Percentiles rank a stretch among this genome's conserved stretches.
Evolutionary conservation across 1,284 basidiomycete genomes (phyloP).

Genomic region (Leccinum pseudoinsigne): DNA sequence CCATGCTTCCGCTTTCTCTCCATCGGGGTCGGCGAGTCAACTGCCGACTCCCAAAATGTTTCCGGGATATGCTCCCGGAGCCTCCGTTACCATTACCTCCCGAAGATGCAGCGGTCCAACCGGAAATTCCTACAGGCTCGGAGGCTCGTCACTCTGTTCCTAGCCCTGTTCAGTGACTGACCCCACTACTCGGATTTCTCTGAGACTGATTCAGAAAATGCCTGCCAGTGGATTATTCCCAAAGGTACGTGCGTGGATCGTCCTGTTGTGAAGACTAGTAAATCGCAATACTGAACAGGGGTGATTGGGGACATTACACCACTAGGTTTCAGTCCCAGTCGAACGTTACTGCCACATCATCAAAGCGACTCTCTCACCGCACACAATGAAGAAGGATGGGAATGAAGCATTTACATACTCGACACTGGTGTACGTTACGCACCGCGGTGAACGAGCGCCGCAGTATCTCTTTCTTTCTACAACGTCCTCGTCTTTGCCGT

Average conservation of each 20-base stretch:
- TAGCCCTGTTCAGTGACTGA: too few species aligned
- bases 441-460: neutral
- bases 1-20: too few species aligned
- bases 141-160: too few species aligned
- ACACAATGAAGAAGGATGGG: conserved; percentile 10
- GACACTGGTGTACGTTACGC: neutral
- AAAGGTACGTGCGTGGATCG: neutral
- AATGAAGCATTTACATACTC: conserved; percentile 14
- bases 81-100: too few species aligned
- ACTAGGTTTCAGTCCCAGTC: neutral
- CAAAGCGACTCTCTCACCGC: neutral
- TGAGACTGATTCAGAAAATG: neutral
- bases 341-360: neutral
- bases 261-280: neutral
- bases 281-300: neutral
- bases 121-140: too few species aligned
- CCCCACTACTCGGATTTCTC: neutral
- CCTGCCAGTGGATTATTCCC: neutral
- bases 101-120: too few species aligned
- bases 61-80: too few species aligned
- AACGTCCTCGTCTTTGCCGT: neutral
- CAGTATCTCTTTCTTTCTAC: neutral
- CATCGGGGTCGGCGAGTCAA: too few species aligned
- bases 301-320: conserved; percentile 2
- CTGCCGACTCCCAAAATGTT: too few species aligned